phyloP scores from a whole-genome alignment of 2,329 filamentous ascomycete species.

The Fusarium coicis region DNA sequence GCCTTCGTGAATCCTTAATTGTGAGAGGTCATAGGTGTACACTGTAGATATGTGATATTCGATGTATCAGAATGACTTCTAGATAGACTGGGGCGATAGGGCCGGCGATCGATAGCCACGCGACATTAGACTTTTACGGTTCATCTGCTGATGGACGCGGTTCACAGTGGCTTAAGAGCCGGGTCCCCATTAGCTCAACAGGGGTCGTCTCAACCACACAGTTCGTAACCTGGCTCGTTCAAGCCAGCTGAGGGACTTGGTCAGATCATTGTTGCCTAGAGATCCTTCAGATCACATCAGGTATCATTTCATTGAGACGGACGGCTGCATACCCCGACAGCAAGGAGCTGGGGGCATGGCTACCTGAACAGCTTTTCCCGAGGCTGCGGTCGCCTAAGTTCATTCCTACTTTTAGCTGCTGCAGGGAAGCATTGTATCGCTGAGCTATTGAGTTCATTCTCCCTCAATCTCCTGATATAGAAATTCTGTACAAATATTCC shows the following conservation, averaged over 20 bases:
- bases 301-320: constrained; percentile 21
- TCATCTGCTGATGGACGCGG: not conserved
- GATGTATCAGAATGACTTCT: constrained; percentile 15
- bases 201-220: constrained; percentile 7
- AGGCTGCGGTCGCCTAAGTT: constrained; percentile 32
- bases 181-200: constrained; percentile 15
- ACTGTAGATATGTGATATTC: not conserved
- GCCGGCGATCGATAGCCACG: constrained; percentile 13
- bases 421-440: constrained; percentile 26
- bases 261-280: constrained; percentile 16
- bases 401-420: constrained; percentile 29
- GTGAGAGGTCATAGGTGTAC: not conserved
- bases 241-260: constrained; percentile 7
- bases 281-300: not conserved
- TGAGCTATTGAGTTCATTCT: not conserved
- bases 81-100: not conserved
- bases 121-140: constrained; percentile 7
- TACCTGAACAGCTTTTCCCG: constrained; percentile 19
- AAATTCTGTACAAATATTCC: not conserved
- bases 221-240: not conserved
- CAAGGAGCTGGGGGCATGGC: constrained; percentile 18
- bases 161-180: constrained; percentile 15
- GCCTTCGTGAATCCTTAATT: not conserved
- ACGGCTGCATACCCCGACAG: constrained; percentile 40
- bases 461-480: not conserved